Percentiles rank a stretch among this genome's conserved stretches.
These are phyloP conservation scores for Mycocentrospora acerina DNA, from an alignment of 2,329 filamentous ascomycete species.

Conservation along the genomic window DNA sequence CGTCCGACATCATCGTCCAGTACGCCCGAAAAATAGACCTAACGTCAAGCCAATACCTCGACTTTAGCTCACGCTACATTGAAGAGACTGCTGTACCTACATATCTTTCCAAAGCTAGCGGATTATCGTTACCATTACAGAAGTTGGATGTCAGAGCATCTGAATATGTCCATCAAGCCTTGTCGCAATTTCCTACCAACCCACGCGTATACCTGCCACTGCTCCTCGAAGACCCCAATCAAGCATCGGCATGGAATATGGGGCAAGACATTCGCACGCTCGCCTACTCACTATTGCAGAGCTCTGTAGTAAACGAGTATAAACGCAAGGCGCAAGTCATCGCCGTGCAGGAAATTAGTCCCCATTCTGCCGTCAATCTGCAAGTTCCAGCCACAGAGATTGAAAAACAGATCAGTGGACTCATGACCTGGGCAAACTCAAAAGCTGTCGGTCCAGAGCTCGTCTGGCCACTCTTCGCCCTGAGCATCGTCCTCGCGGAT, in stretches of 20 bases:
- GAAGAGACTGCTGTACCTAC: conserved; percentile 5
- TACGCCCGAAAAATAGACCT: conserved; percentile 24
- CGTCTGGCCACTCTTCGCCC: conserved; percentile 28
- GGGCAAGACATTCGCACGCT: conserved; percentile 40
- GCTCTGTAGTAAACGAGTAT: conserved; percentile 37
- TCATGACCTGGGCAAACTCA: conserved; percentile 18
- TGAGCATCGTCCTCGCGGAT: conserved; percentile 23
- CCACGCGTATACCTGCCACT: conserved; percentile 63
- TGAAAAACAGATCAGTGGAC: conserved; percentile 11
- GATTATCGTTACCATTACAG: conserved; percentile 13
- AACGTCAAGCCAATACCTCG: conserved; percentile 20
- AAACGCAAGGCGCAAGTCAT: conserved; percentile 39
- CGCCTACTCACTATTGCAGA: conserved; percentile 42
- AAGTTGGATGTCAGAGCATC: conserved; percentile 36
- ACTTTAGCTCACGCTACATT: conserved; percentile 35
- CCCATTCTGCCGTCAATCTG: conserved; percentile 9
- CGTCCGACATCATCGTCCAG: conserved; percentile 28
- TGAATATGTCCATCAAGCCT: conserved; percentile 31
- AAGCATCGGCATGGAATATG: conserved; percentile 46
- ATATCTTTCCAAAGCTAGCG: conserved; percentile 3
- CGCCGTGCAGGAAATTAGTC: conserved; percentile 17
- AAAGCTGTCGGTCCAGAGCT: conserved; percentile 12
- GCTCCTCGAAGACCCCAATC: conserved; percentile 53
- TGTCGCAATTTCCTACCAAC: conserved; percentile 14
- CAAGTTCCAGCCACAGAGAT: conserved; percentile 8